Percentiles rank a stretch among this genome's conserved stretches.
Evolutionary conservation across 1,284 basidiomycete genomes (phyloP).

Genomic region (Leccinum ambiguum): DNA sequence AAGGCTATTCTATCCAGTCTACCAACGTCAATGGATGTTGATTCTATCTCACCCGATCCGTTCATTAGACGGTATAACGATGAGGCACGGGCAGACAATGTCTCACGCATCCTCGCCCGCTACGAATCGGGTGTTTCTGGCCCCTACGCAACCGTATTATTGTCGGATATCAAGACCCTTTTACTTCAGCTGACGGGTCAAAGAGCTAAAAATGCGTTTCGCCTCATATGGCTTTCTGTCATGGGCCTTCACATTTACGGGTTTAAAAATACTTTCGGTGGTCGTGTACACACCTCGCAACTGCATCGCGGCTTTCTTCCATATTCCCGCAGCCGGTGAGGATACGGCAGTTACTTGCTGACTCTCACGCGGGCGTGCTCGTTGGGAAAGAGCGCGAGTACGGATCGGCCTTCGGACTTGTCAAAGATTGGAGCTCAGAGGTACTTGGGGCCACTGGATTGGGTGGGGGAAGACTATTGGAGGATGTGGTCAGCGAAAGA

Average conservation of each 20-base stretch:
- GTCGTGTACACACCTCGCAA: constrained; percentile 48
- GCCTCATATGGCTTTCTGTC: constrained; percentile 76
- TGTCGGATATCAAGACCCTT: constrained; percentile 75
- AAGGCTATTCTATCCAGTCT: constrained; percentile 21
- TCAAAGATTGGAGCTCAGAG: constrained; percentile 62
- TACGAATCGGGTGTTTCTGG: constrained; percentile 63
- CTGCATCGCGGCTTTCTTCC: constrained; percentile 41
- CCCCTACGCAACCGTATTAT: constrained; percentile 79
- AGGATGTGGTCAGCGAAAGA: constrained; percentile 53
- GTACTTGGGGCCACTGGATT: constrained; percentile 54
- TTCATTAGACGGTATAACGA: constrained; percentile 68
- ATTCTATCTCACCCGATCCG: constrained; percentile 47
- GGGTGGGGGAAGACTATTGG: constrained; percentile 37
- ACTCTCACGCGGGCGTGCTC: constrained; percentile 62
- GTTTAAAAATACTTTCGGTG: constrained; percentile 46
- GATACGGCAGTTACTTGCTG: constrained; percentile 41
- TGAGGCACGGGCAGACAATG: constrained; percentile 53
- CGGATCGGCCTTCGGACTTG: constrained; percentile 57
- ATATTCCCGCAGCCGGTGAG: constrained; percentile 51
- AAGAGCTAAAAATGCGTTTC: constrained; percentile 60
- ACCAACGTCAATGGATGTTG: constrained; percentile 19
- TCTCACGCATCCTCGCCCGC: constrained; percentile 52
- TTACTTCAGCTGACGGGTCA: constrained; percentile 59
- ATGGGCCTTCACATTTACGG: constrained; percentile 44
- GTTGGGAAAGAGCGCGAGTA: constrained; percentile 66